Evolutionary conservation across 1,284 basidiomycete genomes (phyloP).

Genomic region (Rhizopogon parksii): DNA sequence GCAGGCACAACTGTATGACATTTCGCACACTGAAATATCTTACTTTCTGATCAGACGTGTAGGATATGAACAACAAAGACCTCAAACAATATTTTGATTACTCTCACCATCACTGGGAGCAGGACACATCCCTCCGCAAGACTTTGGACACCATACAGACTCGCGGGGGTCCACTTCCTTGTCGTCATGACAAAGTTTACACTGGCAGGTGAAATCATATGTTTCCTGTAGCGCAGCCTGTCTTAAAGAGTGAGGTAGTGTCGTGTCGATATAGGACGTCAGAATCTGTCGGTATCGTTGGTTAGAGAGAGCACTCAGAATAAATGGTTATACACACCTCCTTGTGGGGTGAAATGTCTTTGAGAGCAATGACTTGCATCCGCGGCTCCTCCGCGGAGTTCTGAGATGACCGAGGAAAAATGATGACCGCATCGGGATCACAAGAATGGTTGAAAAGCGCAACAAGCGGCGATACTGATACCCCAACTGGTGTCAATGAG

Average conservation of each 20-base stretch:
- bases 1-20: constrained; percentile 49
- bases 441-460: constrained; percentile 92
- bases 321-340: constrained; percentile 46
- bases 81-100: neutral
- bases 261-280: constrained; percentile 84
- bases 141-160: constrained; percentile 58
- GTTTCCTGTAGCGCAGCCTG: constrained; percentile 58
- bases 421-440: constrained; percentile 82
- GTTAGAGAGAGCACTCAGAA: neutral
- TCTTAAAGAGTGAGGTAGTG: constrained; percentile 53
- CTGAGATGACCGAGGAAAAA: constrained; percentile 63
- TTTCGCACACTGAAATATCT: constrained; percentile 44
- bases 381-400: constrained; percentile 42
- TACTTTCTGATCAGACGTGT: constrained; percentile 32
- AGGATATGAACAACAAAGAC: neutral
- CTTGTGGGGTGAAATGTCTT: constrained; percentile 55
- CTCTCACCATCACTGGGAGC: constrained; percentile 49
- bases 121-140: constrained; percentile 55
- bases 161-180: constrained; percentile 58
- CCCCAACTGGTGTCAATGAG: constrained; percentile 72
- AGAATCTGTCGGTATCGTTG: constrained; percentile 35
- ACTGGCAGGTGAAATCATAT: constrained; percentile 79
- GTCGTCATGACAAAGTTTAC: constrained; percentile 46
- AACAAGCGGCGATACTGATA: constrained; percentile 68
- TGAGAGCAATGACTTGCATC: constrained; percentile 69